Evolutionary conservation across 2,329 filamentous ascomycete species (phyloP), one percentile per base, ranked within the genome.

Genomic region (Pseudocercospora fuligena): DNA sequence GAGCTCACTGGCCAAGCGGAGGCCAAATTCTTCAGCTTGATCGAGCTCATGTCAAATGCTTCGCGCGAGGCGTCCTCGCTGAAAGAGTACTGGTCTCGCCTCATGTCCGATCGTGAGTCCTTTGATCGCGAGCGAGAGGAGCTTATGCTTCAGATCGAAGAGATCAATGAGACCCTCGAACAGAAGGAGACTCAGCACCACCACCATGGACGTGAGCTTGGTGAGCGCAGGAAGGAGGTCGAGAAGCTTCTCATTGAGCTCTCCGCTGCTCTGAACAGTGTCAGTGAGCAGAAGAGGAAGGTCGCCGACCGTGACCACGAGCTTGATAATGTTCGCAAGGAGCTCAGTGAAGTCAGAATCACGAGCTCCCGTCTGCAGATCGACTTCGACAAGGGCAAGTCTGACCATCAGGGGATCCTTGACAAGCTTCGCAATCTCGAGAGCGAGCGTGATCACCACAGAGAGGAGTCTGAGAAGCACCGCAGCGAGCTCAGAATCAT

Each of bases 231-330:
- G 62, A 74, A 75, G 33, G 75, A 76, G 60, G 66, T 74, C 9
- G 75, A 76, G 60, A 76, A 73, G 65, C 72, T 76, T n/a, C 69
- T 76, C 2, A 70, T 72, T 9, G 74, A 76, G 61, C 72, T 77
- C 19, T 69, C 72, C 2, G 64, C 73, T 61, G 69, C 71, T 27
- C 65, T 74, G 53, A 68, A 68, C 49, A 71, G 64, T 56, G 64
- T 74, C 27, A 53, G 67, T 16, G 69, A 71, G 16, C 70, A 75
- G 43, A 75, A 74, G 68, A 73, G 72, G 62, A 73, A 69, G 46
- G 64, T 76, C 14, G 54, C 66, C 14, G 74, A 76, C 25, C 74
- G 74, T 54, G 74, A 77, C n/a, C 60, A 69, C 33, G 72, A 76
- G 54, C 66, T 76, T 29, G 72, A 76, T 23, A 69, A 69, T 21